Conservation (phyloP, 768 basidiomycete genomes). For the Coprinopsis cinerea region DNA sequence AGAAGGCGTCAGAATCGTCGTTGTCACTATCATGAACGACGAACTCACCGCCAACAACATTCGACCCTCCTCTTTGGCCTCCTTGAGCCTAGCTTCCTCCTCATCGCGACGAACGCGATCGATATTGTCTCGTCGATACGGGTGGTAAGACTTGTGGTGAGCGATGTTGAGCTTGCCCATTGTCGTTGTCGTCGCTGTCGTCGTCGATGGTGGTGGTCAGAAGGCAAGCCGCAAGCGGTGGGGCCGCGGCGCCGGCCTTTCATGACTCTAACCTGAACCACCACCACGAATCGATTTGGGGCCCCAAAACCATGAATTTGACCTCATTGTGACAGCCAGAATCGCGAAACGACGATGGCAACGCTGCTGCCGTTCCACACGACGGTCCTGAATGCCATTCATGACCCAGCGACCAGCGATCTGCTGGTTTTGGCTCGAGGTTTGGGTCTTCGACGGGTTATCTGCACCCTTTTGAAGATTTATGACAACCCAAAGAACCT, state of each 20-base stretch:
- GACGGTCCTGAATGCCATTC: slow-evolving; percentile 57
- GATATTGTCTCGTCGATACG: slow-evolving; percentile 80
- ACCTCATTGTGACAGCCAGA: no score
- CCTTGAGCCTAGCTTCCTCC: slow-evolving; percentile 64
- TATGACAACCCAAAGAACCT: slow-evolving; percentile 84
- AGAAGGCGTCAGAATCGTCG: slow-evolving; percentile 14
- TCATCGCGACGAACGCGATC: slow-evolving; percentile 77
- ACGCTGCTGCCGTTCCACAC: slow-evolving; percentile 62
- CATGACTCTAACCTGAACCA: no score
- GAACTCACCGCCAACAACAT: slow-evolving; percentile 63
- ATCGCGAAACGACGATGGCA: no score
- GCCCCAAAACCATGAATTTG: no score
- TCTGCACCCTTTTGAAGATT: slow-evolving; percentile 87
- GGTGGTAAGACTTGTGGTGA: slow-evolving; percentile 89
- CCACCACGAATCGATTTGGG: no score
- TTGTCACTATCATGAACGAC: not conserved
- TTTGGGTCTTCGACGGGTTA: slow-evolving; percentile 75
- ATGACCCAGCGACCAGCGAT: slow-evolving; percentile 70
- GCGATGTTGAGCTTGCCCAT: slow-evolving; percentile 90
- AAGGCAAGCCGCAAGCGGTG: not conserved
- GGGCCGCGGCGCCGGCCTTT: no score
- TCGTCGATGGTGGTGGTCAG: not conserved
- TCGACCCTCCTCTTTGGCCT: slow-evolving; percentile 64
- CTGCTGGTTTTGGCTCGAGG: slow-evolving; percentile 83
- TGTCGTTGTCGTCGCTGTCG: no score